These are phyloP conservation scores for Centella asiatica DNA, from an alignment of 129 eudicot genomes.

Conservation along the genomic window DNA sequence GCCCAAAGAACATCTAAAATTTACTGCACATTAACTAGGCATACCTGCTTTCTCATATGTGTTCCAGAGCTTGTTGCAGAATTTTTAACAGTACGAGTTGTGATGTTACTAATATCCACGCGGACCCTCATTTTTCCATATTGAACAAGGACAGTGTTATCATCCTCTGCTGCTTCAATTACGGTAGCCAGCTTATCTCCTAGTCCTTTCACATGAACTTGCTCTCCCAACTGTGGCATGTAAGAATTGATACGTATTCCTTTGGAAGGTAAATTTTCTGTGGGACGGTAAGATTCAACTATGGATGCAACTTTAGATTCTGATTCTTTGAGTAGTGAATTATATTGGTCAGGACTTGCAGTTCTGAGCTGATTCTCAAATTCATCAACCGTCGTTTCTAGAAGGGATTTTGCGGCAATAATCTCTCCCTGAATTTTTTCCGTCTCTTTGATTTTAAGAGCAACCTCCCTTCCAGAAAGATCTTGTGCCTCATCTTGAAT, in stretches of 20 bases:
- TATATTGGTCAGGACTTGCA: conserved; percentile 38
- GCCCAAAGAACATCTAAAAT: background rate
- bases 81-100: conserved; percentile 24
- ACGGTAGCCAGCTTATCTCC: conserved; percentile 72
- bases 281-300: conserved; percentile 41
- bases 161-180: conserved; percentile 61
- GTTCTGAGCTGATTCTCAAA: conserved; percentile 46
- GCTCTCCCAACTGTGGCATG: conserved; percentile 53
- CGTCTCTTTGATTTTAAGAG: conserved; percentile 65
- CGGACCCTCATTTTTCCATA: conserved; percentile 72
- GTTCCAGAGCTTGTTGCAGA: conserved; percentile 28
- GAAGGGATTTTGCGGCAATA: conserved; percentile 36
- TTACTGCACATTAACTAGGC: background rate
- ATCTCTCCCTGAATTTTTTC: conserved; percentile 45
- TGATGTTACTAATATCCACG: conserved; percentile 35
- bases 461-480: conserved; percentile 59
- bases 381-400: conserved; percentile 43
- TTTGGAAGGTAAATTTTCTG: conserved; percentile 23
- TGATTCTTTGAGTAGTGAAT: conserved; percentile 56
- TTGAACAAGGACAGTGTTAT: conserved; percentile 63
- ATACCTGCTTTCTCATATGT: conserved; percentile 48
- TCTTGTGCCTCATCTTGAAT: conserved; percentile 64
- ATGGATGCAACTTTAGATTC: conserved; percentile 59
- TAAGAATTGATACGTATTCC: conserved; percentile 23
- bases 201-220: conserved; percentile 52